phyloP scores from a whole-genome alignment of 179 eudicot genomes.

The Corrigiola litoralis region DNA sequence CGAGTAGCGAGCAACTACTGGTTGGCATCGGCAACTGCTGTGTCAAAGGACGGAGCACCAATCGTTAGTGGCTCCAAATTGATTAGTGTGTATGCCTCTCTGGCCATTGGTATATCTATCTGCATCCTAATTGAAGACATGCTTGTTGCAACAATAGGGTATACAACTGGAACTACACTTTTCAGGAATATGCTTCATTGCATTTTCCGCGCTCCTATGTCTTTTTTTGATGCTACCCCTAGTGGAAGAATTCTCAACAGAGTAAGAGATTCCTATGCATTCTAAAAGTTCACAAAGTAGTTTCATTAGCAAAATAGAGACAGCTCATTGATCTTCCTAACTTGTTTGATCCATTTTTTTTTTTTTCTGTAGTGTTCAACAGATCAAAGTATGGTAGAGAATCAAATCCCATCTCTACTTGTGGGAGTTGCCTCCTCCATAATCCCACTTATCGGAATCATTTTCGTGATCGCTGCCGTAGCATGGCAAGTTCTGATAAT shows the following conservation, averaged over 20 bases:
- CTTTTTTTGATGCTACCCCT: conserved; percentile 24
- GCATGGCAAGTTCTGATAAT: conserved; percentile 20
- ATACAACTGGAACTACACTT: conserved; percentile 12
- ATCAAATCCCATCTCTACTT: conserved; percentile 1
- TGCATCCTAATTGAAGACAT: conserved; percentile 6
- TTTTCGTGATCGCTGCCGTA: conserved; percentile 8
- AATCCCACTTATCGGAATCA: conserved; percentile 4
- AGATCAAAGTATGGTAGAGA: conserved; percentile 15
- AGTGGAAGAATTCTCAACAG: conserved; percentile 23
- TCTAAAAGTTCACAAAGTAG: neutral
- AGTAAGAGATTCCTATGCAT: conserved; percentile 9
- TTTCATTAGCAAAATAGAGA: no score
- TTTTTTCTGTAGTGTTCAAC: conserved; percentile 8
- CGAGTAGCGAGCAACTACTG: conserved; percentile 21
- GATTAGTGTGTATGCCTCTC: conserved; percentile 3
- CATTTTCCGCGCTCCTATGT: conserved; percentile 23
- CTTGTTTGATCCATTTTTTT: neutral
- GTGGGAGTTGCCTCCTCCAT: neutral
- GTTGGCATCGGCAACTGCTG: conserved; percentile 24
- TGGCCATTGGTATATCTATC: conserved; percentile 14
- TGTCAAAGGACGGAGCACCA: conserved; percentile 8
- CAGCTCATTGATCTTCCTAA: neutral
- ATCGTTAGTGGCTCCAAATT: conserved; percentile 11
- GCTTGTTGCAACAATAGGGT: conserved; percentile 9
- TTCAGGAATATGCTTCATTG: conserved; percentile 17